Conservation (phyloP, 305 asterid species). For the Fraxinus sp. region DNA sequence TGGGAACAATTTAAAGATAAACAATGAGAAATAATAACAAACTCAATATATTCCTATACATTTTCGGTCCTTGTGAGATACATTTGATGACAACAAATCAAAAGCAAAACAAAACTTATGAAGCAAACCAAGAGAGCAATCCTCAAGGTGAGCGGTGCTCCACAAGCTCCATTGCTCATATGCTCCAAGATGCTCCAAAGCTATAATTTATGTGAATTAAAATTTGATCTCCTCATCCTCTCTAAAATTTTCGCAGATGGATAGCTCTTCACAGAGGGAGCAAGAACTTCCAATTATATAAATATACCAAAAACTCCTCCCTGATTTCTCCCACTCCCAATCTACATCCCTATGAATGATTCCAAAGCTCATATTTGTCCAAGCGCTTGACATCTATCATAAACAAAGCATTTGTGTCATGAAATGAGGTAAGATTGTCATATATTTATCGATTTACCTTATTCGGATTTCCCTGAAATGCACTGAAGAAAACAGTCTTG, state of each 20-base stretch:
- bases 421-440: slow-evolving; percentile 59
- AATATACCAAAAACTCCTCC: slow-evolving; percentile 76
- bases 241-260: slow-evolving; percentile 67
- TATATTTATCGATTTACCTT: slow-evolving; percentile 54
- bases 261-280: slow-evolving; percentile 79
- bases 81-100: slow-evolving; percentile 35
- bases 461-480: slow-evolving; percentile 42
- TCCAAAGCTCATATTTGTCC: slow-evolving; percentile 96
- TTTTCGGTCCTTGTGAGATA: slow-evolving; percentile 32
- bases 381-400: slow-evolving; percentile 97
- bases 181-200: slow-evolving; percentile 91
- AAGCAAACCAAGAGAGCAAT: slow-evolving; percentile 99
- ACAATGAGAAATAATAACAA: slow-evolving; percentile 18
- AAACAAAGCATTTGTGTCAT: slow-evolving; percentile 87
- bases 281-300: slow-evolving; percentile 81
- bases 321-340: slow-evolving; percentile 93
- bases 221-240: slow-evolving; percentile 82
- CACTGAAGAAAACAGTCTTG: slow-evolving; percentile 33
- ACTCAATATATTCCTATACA: slow-evolving; percentile 26
- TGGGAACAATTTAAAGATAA: slow-evolving; percentile 12
- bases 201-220: slow-evolving; percentile 55
- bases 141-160: slow-evolving; percentile 92
- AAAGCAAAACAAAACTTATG: slow-evolving; percentile 58
- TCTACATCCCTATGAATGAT: slow-evolving; percentile 95
- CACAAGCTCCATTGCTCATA: slow-evolving; percentile 95